Evolutionary conservation across 306 rosid genomes (phyloP), one percentile per base, ranked within the genome.

Genomic region (Inga leiocalycina): DNA sequence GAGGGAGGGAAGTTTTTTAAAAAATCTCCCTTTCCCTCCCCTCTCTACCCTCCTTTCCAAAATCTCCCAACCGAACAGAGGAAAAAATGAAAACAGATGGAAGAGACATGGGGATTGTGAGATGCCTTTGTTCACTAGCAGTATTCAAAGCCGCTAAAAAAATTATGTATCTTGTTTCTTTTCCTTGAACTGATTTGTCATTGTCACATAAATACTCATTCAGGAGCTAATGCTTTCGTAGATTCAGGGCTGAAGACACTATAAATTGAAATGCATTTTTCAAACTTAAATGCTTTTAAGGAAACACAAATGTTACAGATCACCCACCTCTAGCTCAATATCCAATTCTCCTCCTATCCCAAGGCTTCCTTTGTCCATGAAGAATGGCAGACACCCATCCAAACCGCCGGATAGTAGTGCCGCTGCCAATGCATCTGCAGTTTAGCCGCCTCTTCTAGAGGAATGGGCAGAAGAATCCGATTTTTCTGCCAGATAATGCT

Each of bases 401-500:
- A 74, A 77, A 57, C 5, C 22, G 54, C 80, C 24, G 14, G n/a
- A 66, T 6, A 59, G 27, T 71, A 81, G 78, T 34, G 79, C 34
- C 54, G 85, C 81, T 27, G 77, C 80, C 67, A 84, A 79, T 41
- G 79, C 79, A 70, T 39, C 48, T 67, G 80, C 37, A 59, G 20
- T 82, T 90, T 83, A 91, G 86, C 81, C 84, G 45, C 89, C 90
- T 85, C 87, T 88, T 88, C 44, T 83, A 37, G 90, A 86, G 61
- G 96, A 92, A 82, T 89, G 93, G 8, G 92, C 14, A 74, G 97
- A 89, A 51, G 95, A 81, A 81, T 97, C 95, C 3, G 97, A 51
- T 71, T 92, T 97, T 88, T 94, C 99, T 17, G 99, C 97, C 84
- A 97, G 90, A 80, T 92, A 97, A 85, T 97, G 99, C 85, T 97